phyloP scores from a whole-genome alignment of 352 stramenopile species.

The Phytophthora hybrid region DNA sequence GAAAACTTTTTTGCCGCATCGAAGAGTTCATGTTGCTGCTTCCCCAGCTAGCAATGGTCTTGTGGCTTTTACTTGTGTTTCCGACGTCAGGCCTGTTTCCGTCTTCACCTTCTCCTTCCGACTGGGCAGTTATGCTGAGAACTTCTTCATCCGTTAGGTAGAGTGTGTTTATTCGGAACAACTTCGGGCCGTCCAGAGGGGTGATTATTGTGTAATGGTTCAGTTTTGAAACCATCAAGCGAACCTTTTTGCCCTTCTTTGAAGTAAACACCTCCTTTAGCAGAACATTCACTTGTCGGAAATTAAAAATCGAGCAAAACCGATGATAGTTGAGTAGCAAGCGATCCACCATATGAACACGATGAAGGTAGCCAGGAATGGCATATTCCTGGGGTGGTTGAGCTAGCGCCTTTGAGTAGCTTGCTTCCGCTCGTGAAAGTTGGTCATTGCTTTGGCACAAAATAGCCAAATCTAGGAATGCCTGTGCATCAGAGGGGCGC shows the following conservation, averaged over 20 bases:
- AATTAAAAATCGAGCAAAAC: slow-evolving; percentile 77
- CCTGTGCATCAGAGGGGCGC: slow-evolving; percentile 53
- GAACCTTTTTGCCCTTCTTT: slow-evolving; percentile 63
- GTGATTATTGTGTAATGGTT: slow-evolving; percentile 65
- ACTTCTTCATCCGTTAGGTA: slow-evolving; percentile 74
- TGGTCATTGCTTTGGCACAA: slow-evolving; percentile 60
- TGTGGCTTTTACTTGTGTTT: slow-evolving; percentile 6
- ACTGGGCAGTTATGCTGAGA: slow-evolving; percentile 11
- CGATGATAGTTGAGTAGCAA: slow-evolving; percentile 77
- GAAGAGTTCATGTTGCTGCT: slow-evolving; percentile 33
- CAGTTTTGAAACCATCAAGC: slow-evolving; percentile 61
- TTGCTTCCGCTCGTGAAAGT: slow-evolving; percentile 53
- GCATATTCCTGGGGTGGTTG: slow-evolving; percentile 53
- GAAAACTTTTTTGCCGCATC: slow-evolving; percentile 31
- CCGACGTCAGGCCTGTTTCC: background rate
- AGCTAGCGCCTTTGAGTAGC: slow-evolving; percentile 59
- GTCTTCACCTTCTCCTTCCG: slow-evolving; percentile 10
- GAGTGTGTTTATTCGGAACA: slow-evolving; percentile 55
- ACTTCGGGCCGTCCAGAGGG: slow-evolving; percentile 39
- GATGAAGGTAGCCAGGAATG: slow-evolving; percentile 68
- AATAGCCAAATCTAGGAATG: slow-evolving; percentile 64
- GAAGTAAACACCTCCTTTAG: slow-evolving; percentile 53
- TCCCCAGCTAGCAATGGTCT: slow-evolving; percentile 24
- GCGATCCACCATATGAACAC: slow-evolving; percentile 63
- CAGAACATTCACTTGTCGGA: slow-evolving; percentile 58